phyloP scores from a whole-genome alignment of 371 early-diverging fungal genomes.

The Phascolomyces articulosus region DNA sequence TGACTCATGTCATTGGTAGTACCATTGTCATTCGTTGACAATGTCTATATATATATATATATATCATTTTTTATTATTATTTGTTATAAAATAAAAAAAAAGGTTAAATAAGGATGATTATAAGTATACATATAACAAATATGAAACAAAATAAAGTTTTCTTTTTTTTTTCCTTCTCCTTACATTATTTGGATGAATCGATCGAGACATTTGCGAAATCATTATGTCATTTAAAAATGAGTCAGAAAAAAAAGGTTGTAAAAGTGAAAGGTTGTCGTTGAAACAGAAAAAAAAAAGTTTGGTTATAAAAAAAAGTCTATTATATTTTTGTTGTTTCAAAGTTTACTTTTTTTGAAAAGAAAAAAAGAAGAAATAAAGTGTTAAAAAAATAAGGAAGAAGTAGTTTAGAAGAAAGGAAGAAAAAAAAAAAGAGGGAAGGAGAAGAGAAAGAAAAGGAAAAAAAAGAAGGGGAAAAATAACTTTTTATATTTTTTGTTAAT shows the following conservation, averaged over 20 bases:
- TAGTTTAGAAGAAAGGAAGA: slow-evolving; percentile 3
- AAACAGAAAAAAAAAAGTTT: not conserved
- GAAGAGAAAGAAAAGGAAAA: slow-evolving; percentile 3
- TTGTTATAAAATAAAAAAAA: not conserved
- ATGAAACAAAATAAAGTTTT: no score
- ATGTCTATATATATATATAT: not conserved
- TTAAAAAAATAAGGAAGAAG: not conserved
- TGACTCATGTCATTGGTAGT: slow-evolving; percentile 10
- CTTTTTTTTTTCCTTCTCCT: no score
- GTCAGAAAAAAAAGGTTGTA: not conserved
- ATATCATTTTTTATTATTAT: not conserved
- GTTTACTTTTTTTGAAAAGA: not conserved
- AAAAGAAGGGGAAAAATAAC: slow-evolving; percentile 5
- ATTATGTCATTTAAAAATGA: slow-evolving; percentile 9
- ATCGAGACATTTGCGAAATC: slow-evolving; percentile 23
- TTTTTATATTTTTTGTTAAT: no score
- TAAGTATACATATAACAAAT: no score
- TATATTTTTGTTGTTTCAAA: no score
- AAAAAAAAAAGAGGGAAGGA: slow-evolving; percentile 1
- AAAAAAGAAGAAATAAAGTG: not conserved
- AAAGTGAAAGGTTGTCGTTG: not conserved
- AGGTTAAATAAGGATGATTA: not conserved
- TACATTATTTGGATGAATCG: slow-evolving; percentile 26
- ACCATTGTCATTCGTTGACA: slow-evolving; percentile 12
- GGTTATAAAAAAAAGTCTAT: no score